Conservation (phyloP, 192 early-diverging fungal genomes). For the Podila verticillata region DNA sequence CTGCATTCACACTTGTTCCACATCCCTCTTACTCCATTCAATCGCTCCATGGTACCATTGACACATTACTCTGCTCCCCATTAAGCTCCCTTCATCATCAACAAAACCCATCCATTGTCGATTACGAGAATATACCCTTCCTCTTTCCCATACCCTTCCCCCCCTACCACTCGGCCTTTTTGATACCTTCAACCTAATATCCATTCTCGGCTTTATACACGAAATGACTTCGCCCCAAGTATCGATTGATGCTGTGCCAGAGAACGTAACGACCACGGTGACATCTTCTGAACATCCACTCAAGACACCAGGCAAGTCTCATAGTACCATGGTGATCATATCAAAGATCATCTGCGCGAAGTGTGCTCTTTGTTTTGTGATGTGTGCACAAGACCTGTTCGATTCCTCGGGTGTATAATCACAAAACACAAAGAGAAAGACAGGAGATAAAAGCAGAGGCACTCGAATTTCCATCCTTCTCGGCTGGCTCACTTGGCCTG, state of each 20-base stretch:
- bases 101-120: not conserved
- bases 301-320: not conserved
- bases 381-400: not conserved
- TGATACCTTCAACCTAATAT: not conserved
- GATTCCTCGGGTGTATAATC: no score
- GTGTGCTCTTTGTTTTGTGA: not conserved
- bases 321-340: no score
- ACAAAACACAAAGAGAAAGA: no score
- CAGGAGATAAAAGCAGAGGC: no score
- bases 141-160: not conserved
- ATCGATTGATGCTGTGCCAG: constrained; percentile 6
- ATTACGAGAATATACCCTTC: not conserved
- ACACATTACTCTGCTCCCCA: not conserved
- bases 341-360: no score
- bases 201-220: not conserved
- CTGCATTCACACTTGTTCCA: not conserved
- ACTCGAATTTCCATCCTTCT: no score
- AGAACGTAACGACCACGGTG: not conserved
- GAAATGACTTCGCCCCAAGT: not conserved
- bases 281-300: not conserved
- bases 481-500: no score
- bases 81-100: not conserved
- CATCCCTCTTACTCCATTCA: not conserved
- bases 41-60: not conserved
- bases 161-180: not conserved